Evolutionary conservation across 2,329 filamentous ascomycete species (phyloP).

Genomic region (Colletotrichum sp.): DNA sequence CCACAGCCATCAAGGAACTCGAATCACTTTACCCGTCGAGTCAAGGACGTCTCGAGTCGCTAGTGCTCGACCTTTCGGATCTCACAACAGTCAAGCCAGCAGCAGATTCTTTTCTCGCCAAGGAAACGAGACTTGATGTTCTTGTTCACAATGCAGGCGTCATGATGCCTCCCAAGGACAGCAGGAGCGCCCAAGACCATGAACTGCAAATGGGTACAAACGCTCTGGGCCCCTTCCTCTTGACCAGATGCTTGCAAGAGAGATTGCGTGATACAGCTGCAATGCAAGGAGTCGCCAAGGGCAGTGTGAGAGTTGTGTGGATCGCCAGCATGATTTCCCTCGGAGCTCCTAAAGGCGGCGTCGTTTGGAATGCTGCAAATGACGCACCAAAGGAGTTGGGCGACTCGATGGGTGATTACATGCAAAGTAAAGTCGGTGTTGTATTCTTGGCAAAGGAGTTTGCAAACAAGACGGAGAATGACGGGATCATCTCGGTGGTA

Average conservation of each 20-base stretch:
- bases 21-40: conserved; percentile 33
- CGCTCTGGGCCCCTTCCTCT: conserved; percentile 40
- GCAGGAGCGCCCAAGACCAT: conserved; percentile 43
- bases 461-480: conserved; percentile 27
- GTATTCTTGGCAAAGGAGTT: conserved; percentile 34
- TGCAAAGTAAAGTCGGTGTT: conserved; percentile 32
- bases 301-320: conserved; percentile 36
- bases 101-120: conserved; percentile 31
- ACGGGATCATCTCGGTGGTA: conserved; percentile 21
- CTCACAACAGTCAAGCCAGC: conserved; percentile 36
- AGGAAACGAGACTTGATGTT: conserved; percentile 38
- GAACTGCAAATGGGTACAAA: conserved; percentile 47
- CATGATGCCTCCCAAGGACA: conserved; percentile 42
- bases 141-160: conserved; percentile 52
- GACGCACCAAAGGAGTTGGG: conserved; percentile 22
- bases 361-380: conserved; percentile 27
- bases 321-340: conserved; percentile 26
- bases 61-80: conserved; percentile 49
- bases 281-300: conserved; percentile 25
- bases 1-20: conserved; percentile 40
- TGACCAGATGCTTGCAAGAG: conserved; percentile 26
- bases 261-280: conserved; percentile 39
- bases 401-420: conserved; percentile 9
- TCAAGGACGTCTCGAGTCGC: conserved; percentile 41
- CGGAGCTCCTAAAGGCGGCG: background rate